Conservation (phyloP, 345 rosid species). For the Zanthoxylum bungeanum region DNA sequence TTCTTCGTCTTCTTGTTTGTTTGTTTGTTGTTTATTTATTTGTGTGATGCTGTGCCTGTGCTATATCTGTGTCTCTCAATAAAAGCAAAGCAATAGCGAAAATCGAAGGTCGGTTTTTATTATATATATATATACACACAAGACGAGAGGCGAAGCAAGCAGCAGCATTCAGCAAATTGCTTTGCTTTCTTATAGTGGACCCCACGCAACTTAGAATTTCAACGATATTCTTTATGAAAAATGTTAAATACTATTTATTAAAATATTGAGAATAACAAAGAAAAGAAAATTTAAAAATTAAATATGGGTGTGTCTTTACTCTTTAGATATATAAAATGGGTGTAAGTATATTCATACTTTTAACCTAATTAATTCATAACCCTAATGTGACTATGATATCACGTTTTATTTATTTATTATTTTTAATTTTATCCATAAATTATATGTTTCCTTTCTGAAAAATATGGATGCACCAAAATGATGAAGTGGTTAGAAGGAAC, state of each 20-base stretch:
- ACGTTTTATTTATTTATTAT: not conserved
- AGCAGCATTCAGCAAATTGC: not conserved
- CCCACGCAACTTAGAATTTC: not conserved
- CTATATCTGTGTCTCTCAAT: not conserved
- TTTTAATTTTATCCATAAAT: not conserved
- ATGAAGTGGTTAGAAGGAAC: too few species aligned
- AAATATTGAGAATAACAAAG: too few species aligned
- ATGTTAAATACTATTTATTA: too few species aligned
- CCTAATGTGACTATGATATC: not conserved
- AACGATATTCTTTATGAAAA: not conserved
- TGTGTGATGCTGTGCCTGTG: not conserved
- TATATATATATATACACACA: not conserved
- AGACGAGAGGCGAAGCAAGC: not conserved
- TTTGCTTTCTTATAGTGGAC: not conserved
- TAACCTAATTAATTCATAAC: not conserved
- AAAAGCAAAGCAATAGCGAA: constrained; percentile 13
- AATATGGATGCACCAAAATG: too few species aligned
- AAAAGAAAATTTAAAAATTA: too few species aligned
- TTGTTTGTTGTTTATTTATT: not conserved
- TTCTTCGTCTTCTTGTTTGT: not conserved
- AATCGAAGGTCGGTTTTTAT: not conserved
- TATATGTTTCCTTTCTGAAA: too few species aligned
- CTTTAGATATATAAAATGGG: too few species aligned
- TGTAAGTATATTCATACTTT: too few species aligned
- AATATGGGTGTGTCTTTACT: too few species aligned